These are phyloP conservation scores for Hyparrhenia diplandra DNA, from an alignment of 176 grass and related monocot species.

Conservation along the genomic window DNA sequence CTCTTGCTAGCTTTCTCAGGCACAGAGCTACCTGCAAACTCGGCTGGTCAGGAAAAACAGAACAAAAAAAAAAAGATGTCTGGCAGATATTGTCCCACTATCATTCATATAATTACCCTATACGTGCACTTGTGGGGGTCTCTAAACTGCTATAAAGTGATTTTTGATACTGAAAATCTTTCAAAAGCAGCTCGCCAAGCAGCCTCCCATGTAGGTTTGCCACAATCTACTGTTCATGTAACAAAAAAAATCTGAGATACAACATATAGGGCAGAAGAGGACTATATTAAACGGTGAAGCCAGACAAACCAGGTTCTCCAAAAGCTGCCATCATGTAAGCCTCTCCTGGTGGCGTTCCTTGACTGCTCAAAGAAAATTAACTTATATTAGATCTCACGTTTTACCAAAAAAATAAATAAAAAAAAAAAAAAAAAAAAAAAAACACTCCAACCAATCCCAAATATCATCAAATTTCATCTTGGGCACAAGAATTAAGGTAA, in stretches of 20 bases:
- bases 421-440: constrained; percentile 20
- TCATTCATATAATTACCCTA: constrained; percentile 48
- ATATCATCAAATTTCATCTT: background rate
- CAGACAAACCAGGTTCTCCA: constrained; percentile 78
- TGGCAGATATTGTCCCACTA: background rate
- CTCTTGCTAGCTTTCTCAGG: constrained; percentile 38
- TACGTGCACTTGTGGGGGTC: constrained; percentile 51
- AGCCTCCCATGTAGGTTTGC: constrained; percentile 71
- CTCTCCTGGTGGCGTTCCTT: constrained; percentile 84
- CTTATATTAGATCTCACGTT: constrained; percentile 10
- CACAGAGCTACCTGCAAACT: constrained; percentile 37
- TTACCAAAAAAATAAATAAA: constrained; percentile 20
- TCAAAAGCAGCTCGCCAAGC: constrained; percentile 66
- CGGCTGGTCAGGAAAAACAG: background rate
- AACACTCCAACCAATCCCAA: background rate
- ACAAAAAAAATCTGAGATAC: constrained; percentile 12
- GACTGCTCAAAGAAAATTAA: constrained; percentile 60
- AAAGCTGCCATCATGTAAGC: constrained; percentile 94
- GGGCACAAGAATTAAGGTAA: background rate
- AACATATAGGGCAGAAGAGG: background rate
- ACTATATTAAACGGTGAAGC: background rate
- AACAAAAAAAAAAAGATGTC: background rate
- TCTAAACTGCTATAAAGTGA: constrained; percentile 48
- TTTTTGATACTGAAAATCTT: constrained; percentile 70
- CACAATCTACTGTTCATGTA: constrained; percentile 38